A percentile compares a stretch with the other conserved stretches of the same genome.
Conservation (phyloP, 179 eudicot species). For the Vitellaria paradoxa region DNA sequence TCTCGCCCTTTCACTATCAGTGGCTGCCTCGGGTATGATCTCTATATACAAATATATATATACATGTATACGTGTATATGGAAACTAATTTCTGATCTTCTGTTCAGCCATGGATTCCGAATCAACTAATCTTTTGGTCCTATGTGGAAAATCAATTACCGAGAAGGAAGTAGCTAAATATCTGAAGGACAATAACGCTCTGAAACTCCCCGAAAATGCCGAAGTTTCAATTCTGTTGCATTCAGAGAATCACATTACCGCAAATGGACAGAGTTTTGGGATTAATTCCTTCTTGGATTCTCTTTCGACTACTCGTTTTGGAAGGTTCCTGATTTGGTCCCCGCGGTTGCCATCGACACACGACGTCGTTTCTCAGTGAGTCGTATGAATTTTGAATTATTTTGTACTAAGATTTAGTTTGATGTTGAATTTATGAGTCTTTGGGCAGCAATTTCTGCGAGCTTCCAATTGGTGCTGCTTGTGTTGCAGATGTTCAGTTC, state of each 20-base stretch:
- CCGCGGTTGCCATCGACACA: constrained; percentile 75
- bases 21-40: constrained; percentile 5
- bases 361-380: constrained; percentile 80
- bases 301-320: constrained; percentile 61
- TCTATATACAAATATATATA: not conserved
- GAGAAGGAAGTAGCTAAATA: constrained; percentile 52
- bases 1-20: not conserved
- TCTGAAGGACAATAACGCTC: constrained; percentile 30
- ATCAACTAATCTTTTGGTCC: constrained; percentile 22
- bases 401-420: not conserved
- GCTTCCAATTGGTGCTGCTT: constrained; percentile 77
- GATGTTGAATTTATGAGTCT: not conserved
- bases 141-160: constrained; percentile 57
- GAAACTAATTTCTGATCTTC: not conserved
- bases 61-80: not conserved
- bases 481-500: constrained; percentile 84
- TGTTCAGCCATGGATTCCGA: constrained; percentile 38
- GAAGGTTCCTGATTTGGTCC: constrained; percentile 73
- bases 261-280: constrained; percentile 34
- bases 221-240: constrained; percentile 34
- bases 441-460: constrained; percentile 60
- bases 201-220: constrained; percentile 46
- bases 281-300: constrained; percentile 39
- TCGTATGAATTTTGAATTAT: not conserved
- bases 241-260: constrained; percentile 33